Base-by-base conservation (phyloP, 768 basidiomycete species). In the Kwoniella botswanensis region DNA sequence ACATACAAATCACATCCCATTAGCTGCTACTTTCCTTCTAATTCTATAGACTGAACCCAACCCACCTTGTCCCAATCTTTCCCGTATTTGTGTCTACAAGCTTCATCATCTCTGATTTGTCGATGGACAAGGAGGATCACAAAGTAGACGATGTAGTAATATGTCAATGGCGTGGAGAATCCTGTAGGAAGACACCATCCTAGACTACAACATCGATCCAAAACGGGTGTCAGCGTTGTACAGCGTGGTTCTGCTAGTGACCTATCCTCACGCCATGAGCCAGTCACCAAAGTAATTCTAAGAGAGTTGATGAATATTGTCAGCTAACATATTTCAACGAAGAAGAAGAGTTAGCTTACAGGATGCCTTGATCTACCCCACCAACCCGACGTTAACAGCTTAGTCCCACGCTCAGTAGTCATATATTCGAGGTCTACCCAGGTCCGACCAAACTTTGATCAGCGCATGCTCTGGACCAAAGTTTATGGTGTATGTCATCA, bases 161-260 rank as follows among this genome's bases (percentile, higher is more conserved):
- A 99, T 9, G 97, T 94, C 80, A 98, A 87, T 21, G 96, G 96
- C 0, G 93, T 94, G 50, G 88, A 85, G 83, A 97, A 94, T 11
- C 93, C 93, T 0, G 94, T 95, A 1, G 97, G 93, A 17, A 98
- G 88, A 74, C 91, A 97, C 95, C 96, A 98, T 0, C 94, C 91
- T 62, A 79, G 77, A 66, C 81, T 82, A 55, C 6, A 59, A 22
- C 5, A 35, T 7, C 35, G 35, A 35, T 22, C 42, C 11, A 64
- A 2, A 15, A 64, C 24, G 10, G 43, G 5, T 18, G 60, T 64
- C 43, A 65, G 52, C 71, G 26, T 3, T 24, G 26, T 41, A 35
- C 35, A 35, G 35, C 1, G 6, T 35, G 35, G 7, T 1, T 35
- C 35, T 35, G 35, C 44, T 56, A 43, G n/a, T 17, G 22, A 29